phyloP scores from a whole-genome alignment of 1,284 basidiomycete species.

The Vanrija humicola region DNA sequence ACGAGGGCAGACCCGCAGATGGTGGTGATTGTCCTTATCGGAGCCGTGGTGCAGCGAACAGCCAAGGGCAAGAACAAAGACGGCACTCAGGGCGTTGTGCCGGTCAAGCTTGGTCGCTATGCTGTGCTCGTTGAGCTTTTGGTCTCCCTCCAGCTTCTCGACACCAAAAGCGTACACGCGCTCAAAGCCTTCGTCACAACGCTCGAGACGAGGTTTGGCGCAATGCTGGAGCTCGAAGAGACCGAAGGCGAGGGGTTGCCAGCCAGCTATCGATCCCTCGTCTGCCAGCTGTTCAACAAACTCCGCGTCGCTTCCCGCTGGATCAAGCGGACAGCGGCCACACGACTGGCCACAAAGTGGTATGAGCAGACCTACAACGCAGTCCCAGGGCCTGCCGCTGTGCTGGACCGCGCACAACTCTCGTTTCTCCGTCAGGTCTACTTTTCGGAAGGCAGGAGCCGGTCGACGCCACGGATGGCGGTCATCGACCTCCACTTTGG shows the following conservation, averaged over 20 bases:
- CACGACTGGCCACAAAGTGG: conserved; percentile 11
- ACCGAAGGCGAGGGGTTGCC: conserved; percentile 19
- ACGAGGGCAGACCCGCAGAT: conserved; percentile 65
- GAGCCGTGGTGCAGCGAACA: conserved; percentile 24
- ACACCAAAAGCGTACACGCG: not conserved
- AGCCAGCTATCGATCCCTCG: conserved; percentile 22
- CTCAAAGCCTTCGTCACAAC: conserved; percentile 53
- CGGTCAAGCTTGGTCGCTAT: conserved; percentile 62
- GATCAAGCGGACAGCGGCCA: conserved; percentile 8
- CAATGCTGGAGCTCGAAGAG: conserved; percentile 63
- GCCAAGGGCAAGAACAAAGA: conserved; percentile 44
- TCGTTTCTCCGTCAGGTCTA: not conserved
- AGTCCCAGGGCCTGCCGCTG: not conserved
- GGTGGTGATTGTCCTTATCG: conserved; percentile 62
- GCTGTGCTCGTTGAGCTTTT: conserved; percentile 64
- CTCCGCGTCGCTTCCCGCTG: conserved; percentile 19
- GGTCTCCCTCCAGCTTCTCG: conserved; percentile 45
- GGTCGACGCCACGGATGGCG: not conserved
- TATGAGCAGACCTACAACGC: not conserved
- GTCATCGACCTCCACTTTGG: not conserved
- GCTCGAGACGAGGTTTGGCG: conserved; percentile 59
- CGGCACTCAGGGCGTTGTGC: conserved; percentile 48
- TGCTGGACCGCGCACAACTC: not conserved
- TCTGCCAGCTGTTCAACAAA: conserved; percentile 25
- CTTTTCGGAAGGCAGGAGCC: not conserved